Evolutionary conservation across 192 early-diverging fungal genomes (phyloP), one percentile per base, ranked within the genome.

Genomic region (Ambispora gerdemannii): DNA sequence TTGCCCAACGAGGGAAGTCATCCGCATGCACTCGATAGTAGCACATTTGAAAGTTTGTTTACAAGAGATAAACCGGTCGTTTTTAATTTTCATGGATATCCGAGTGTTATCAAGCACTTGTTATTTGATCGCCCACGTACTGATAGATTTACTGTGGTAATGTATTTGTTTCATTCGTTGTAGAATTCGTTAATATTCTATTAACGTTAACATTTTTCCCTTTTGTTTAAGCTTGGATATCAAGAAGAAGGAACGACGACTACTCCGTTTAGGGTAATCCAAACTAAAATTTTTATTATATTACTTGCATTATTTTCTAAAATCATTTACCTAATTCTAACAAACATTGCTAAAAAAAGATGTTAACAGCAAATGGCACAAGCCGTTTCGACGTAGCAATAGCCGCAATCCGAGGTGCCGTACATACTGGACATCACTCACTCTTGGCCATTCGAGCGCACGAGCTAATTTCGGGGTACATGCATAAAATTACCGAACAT

Each of bases 81-180:
- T 31, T 76, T 81, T 58, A 81, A 81, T 65, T 81, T 81, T 68
- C 80, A 81, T 56, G 80, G 80, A 0, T 81, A 80, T 58, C 80
- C 76, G 7, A 72, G 69, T 31, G 78, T 79, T 1, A 68, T 81
- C 34, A 76, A 72, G 30, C 59, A 51, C 17, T 36, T 81, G 3
- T 24, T 74, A 2, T 81, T 70, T 66, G 80, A 81, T 50, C 63
- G 77, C 3, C 50, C 32, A 7, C 50, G 24, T 22, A 25, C 75
- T 30, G 58, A 67, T 11, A 63, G 77, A 1, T 25, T 75, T 6
- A 38, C 11, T 28, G 75, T 79, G 53, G 76, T 78, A 76, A n/a
- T 13, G 67, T 43, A 76, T 15, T 20, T 19, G 22, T 11, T 22
- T 25, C 25, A n/a, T 10, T 64, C 13, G n/a, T 15, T 17, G 11